Percentiles rank a stretch among this genome's conserved stretches.
Evolutionary conservation across 169 alveolate genomes (phyloP).

Genomic region (Plasmodium vivax): DNA sequence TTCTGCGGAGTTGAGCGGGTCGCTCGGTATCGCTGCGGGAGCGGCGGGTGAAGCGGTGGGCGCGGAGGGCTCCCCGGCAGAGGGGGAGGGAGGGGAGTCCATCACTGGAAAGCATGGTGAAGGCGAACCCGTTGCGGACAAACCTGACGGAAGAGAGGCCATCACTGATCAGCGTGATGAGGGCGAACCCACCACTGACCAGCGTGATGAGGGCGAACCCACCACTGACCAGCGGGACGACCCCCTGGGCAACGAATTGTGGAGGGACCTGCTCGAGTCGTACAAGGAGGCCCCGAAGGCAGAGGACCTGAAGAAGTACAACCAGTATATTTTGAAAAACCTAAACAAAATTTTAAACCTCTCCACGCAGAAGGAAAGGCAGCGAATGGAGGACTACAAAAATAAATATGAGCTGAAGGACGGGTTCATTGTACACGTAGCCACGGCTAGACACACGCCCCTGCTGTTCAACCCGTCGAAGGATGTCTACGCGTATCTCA

Average conservation of each 20-base stretch:
- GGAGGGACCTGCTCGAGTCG: constrained; percentile 6
- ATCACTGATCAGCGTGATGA: neutral
- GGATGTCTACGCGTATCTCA: constrained; percentile 28
- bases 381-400: constrained; percentile 13
- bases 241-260: neutral
- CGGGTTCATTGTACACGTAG: constrained; percentile 25
- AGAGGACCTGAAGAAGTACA: constrained; percentile 17
- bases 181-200: neutral
- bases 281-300: neutral
- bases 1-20: neutral
- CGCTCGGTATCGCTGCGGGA: neutral
- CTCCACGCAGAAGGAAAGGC: neutral
- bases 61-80: neutral
- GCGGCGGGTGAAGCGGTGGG: neutral
- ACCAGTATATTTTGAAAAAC: constrained; percentile 48
- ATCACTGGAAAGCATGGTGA: no score
- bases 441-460: neutral
- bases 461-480: constrained; percentile 35
- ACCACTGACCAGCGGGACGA: neutral
- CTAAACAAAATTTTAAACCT: constrained; percentile 15
- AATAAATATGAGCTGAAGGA: constrained; percentile 49
- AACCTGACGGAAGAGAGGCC: neutral
- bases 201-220: neutral
- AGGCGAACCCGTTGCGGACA: no score
- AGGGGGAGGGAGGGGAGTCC: neutral